A percentile compares a stretch with the other conserved stretches of the same genome.
phyloP scores from a whole-genome alignment of 2,329 filamentous ascomycete genomes.

The Ophiostoma novo-ulmi region DNA sequence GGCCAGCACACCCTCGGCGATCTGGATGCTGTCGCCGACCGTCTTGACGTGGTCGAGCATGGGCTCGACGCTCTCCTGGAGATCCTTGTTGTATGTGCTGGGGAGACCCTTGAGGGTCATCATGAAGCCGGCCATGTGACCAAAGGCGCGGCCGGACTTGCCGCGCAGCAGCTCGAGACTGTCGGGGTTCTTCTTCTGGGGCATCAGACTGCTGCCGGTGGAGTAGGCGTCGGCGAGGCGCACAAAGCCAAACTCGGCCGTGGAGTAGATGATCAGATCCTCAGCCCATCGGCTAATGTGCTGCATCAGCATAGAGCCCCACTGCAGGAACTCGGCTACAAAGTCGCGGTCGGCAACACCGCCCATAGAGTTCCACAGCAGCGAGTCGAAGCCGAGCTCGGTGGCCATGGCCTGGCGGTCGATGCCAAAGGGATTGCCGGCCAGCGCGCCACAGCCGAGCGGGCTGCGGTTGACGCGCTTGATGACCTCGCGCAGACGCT shows the following conservation, averaged over 20 bases:
- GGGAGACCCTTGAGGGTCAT: slow-evolving; percentile 67
- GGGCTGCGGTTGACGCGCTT: slow-evolving; percentile 68
- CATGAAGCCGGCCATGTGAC: slow-evolving; percentile 75
- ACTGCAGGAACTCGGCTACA: slow-evolving; percentile 74
- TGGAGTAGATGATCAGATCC: slow-evolving; percentile 79
- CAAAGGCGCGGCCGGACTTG: slow-evolving; percentile 70
- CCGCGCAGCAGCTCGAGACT: slow-evolving; percentile 66
- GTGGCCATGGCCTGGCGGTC: slow-evolving; percentile 72
- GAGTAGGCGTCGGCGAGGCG: slow-evolving; percentile 73
- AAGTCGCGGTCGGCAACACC: slow-evolving; percentile 76
- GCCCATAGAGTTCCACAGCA: slow-evolving; percentile 72
- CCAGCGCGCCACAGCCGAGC: slow-evolving; percentile 70
- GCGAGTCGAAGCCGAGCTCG: slow-evolving; percentile 72
- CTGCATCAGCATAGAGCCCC: slow-evolving; percentile 70
- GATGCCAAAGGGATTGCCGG: slow-evolving; percentile 76
- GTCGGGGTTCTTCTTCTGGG: slow-evolving; percentile 80
- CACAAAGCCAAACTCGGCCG: slow-evolving; percentile 70
- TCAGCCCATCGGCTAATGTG: slow-evolving; percentile 78
- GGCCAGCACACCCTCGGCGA: slow-evolving; percentile 72
- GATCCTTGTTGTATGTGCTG: slow-evolving; percentile 83
- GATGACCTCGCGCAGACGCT: slow-evolving; percentile 68
- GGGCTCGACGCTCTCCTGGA: slow-evolving; percentile 85
- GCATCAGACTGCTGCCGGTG: slow-evolving; percentile 71
- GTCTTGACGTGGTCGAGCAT: slow-evolving; percentile 81
- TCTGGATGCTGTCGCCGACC: slow-evolving; percentile 72